phyloP scores from a whole-genome alignment of 2,329 filamentous ascomycete genomes.

The Ophiosphaerella narmari region DNA sequence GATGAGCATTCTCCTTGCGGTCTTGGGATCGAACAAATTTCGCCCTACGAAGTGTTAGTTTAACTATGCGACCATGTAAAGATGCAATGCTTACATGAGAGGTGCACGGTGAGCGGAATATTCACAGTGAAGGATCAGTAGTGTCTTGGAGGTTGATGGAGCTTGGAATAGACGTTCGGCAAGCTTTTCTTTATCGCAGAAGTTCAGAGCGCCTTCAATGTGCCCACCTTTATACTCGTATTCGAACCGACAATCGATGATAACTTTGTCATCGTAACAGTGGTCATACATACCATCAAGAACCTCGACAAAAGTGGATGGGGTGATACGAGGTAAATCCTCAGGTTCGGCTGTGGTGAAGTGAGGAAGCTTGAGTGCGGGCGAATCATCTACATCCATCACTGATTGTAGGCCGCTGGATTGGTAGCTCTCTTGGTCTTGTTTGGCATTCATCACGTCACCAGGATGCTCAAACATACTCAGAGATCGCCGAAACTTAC shows the following conservation, averaged over 20 bases:
- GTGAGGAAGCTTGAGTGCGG: constrained; percentile 78
- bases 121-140: constrained; percentile 95
- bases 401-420: constrained; percentile 70
- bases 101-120: constrained; percentile 96
- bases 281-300: constrained; percentile 82
- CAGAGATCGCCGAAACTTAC: constrained; percentile 80
- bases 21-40: constrained; percentile 90
- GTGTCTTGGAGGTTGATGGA: constrained; percentile 69
- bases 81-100: constrained; percentile 66
- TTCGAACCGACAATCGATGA: constrained; percentile 97
- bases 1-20: constrained; percentile 80
- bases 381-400: constrained; percentile 80
- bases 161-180: constrained; percentile 74
- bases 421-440: constrained; percentile 67
- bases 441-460: constrained; percentile 74
- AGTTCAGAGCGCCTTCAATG: constrained; percentile 91
- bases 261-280: constrained; percentile 77
- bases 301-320: constrained; percentile 81
- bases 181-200: constrained; percentile 92
- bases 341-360: constrained; percentile 83
- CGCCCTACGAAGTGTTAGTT: constrained; percentile 57
- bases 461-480: constrained; percentile 97
- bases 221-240: constrained; percentile 98
- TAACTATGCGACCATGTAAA: not conserved
- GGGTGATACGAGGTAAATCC: constrained; percentile 83